These are phyloP conservation scores for Croton laevigatus DNA, from an alignment of 441 rosid species.

Conservation along the genomic window DNA sequence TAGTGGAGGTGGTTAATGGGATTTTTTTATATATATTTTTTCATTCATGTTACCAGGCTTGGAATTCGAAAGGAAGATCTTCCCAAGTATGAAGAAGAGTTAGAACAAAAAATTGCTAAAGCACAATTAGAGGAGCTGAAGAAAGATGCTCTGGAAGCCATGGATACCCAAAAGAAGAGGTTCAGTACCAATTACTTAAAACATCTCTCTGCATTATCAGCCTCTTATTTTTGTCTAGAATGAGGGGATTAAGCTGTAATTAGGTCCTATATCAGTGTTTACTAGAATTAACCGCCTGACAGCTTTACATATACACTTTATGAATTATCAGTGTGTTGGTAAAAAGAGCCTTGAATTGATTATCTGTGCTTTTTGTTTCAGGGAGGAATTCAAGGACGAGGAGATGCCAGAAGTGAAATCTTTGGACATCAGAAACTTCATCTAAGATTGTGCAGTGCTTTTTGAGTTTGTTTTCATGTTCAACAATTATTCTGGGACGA, in stretches of 20 bases:
- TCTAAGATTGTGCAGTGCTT: conserved; percentile 31
- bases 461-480: conserved; percentile 9
- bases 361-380: conserved; percentile 26
- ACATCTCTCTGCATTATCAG: neutral
- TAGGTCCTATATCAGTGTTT: neutral
- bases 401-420: conserved; percentile 69
- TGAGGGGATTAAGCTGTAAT: neutral
- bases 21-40: neutral
- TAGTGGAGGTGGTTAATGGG: neutral
- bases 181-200: conserved; percentile 21
- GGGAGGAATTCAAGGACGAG: conserved; percentile 96
- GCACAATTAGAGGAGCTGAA: conserved; percentile 89
- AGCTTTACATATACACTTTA: neutral
- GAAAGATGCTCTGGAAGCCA: conserved; percentile 82
- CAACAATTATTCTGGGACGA: conserved; percentile 11
- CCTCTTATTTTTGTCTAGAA: neutral
- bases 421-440: conserved; percentile 86
- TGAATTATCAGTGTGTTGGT: neutral
- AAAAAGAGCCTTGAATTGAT: neutral
- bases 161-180: conserved; percentile 94
- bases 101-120: conserved; percentile 81
- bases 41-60: conserved; percentile 47
- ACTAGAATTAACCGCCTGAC: neutral
- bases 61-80: conserved; percentile 85
- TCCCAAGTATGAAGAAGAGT: conserved; percentile 80